Base-by-base conservation (phyloP, 768 basidiomycete genomes). In the Pulveroboletus frians region DNA sequence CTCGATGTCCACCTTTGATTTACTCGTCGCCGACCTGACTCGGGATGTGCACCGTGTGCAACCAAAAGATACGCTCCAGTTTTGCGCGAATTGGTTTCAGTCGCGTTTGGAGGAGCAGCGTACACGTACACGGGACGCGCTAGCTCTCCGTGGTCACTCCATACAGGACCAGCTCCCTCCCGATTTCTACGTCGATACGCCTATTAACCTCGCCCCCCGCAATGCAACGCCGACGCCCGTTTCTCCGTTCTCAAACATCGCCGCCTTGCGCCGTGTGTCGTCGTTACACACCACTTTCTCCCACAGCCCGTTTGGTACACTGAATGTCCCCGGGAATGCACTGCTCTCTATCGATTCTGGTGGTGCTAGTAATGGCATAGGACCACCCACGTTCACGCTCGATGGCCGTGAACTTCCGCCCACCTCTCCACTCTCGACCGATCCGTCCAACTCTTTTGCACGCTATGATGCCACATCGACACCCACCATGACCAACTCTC, bases 11-110 rank as follows among this genome's bases (percentile, higher is more conserved):
- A 52, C 89, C 20, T 94, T 92, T 66, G 85, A 92, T 55, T 71
- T 74, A 36, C 86, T 97, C 54, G 75, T 96, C 54, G 76, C 74
- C 48, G 92, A 97, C 65, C 77, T 97, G 47, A 85, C 88, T 56
- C 83, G 90, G 64, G 94, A 95, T 67, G 81, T 80, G 37, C 77
- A 88, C 37, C 85, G 88, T 55, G 89, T 81, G 4, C 89, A 92
- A 66, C 93, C 95, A 18, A 83, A 80, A 59, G 95, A 98, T 63
- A 81, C 85, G 4, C 83, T 96, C 39, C 95, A 97, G 69, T 92
- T 87, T 69, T 90, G 87, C 61, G 84, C 94, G 40, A 92, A 84
- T 61, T 98, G 93, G 93, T 97, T 98, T 70, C 88, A 93, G 65
- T 77, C 79, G 53, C 81, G 89, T 47, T 75, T 94, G 43, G 87